Base-by-base conservation (phyloP, 2,329 filamentous ascomycete genomes). In the Pyrenophora seminiperda region DNA sequence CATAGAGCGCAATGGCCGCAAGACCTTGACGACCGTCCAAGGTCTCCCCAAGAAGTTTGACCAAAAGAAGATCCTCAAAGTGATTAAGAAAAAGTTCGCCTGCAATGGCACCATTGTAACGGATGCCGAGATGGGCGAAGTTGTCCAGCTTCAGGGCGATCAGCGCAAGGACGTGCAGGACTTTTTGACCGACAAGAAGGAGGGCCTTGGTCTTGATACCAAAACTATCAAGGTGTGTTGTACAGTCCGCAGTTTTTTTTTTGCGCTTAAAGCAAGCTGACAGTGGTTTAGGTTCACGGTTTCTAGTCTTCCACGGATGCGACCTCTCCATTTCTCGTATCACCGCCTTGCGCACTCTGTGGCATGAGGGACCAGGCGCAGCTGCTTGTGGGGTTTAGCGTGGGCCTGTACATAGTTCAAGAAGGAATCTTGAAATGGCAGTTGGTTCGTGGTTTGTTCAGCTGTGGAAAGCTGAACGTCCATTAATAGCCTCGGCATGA, bases 61-160 rank as follows among this genome's bases (percentile, higher is more conserved):
- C 81, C 91, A 94, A 80, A 97, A 97, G 87, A 97, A 97, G 83
- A 97, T 99, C 76, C 87, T 99, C 73, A 97, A 97, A 83, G 92
- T 96, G 79, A 96, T 97, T 83, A 97, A 97, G 88, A 97, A 97
- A 86, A 94, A 96, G 77, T 97, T 97, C 74, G 93, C 94, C 78
- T 97, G 93, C 90, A 97, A 99, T 97, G 94, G 94, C 85, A 97
- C 92, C 80, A 95, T 97, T 77, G 92, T 97, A 79, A 86, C 86
- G 75, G 93, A 97, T 79, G 85, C 84, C 68, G 91, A 96, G 80
- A 96, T 97, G 90, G 93, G 93, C 76, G 92, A 97, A 83, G 93
- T 97, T 84, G 97, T 99, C 75, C 94, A 99, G 84, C 89, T 99
- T 74, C 94, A 99, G 80, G 94, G 94, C 72, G 94, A 99, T 77